Percentiles rank a stretch among this genome's conserved stretches.
Conservation (phyloP, 352 stramenopile genomes). For the Phytophthora multivora region DNA sequence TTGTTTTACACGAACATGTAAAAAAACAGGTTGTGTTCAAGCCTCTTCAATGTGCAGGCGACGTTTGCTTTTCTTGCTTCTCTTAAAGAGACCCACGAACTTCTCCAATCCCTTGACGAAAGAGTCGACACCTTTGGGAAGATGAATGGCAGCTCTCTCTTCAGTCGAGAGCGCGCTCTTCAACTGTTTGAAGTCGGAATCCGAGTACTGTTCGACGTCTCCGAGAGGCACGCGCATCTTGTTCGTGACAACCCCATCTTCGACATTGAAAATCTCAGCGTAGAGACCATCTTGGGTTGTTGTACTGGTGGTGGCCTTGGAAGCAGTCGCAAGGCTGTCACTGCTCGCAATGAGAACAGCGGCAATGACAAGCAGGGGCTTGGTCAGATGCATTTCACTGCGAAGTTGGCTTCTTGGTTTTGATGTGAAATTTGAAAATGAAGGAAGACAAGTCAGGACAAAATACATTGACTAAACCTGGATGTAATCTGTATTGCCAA, state of each 20-base stretch:
- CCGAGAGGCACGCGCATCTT: slow-evolving; percentile 18
- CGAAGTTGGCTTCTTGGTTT: neutral
- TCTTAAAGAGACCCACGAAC: slow-evolving; percentile 12
- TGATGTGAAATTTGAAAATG: neutral
- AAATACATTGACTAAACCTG: too few relatives aligned
- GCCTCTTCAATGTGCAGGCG: slow-evolving; percentile 5
- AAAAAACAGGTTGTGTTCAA: neutral
- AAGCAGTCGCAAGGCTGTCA: slow-evolving; percentile 1
- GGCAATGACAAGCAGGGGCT: slow-evolving; percentile 3
- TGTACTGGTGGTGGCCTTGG: neutral
- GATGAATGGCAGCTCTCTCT: slow-evolving; percentile 7
- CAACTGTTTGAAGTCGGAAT: slow-evolving; percentile 10
- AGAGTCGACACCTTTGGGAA: slow-evolving; percentile 9
- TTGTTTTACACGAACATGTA: too few relatives aligned
- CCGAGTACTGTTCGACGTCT: slow-evolving; percentile 4
- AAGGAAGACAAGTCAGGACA: neutral
- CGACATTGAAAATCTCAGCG: slow-evolving; percentile 9
- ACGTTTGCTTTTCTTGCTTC: neutral
- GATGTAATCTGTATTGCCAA: too few relatives aligned
- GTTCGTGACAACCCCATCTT: slow-evolving; percentile 11
- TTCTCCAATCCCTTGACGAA: neutral
- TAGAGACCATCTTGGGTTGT: slow-evolving; percentile 11
- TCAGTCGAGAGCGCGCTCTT: slow-evolving; percentile 3
- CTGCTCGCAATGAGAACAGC: slow-evolving; percentile 9
- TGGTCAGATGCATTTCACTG: slow-evolving; percentile 6